Evolutionary conservation across 2,329 filamentous ascomycete genomes (phyloP).

Genomic region (Diaporthe citri): DNA sequence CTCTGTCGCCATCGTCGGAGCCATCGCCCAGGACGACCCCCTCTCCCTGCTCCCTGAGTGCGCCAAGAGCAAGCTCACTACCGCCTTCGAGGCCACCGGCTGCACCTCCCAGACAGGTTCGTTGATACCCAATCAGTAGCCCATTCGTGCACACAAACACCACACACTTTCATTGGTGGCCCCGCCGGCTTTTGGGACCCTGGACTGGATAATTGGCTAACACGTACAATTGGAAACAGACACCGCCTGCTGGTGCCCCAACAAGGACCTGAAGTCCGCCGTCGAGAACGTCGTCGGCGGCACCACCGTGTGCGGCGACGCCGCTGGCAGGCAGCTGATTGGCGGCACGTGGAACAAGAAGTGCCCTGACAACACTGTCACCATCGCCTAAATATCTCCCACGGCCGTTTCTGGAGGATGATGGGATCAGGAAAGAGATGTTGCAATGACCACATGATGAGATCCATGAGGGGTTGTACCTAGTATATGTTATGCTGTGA

Average conservation of each 20-base stretch:
- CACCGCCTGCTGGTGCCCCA: slow-evolving; percentile 16
- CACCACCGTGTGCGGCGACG: background rate
- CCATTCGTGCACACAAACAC: background rate
- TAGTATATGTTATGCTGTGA: background rate
- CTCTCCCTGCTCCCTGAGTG: background rate
- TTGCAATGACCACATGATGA: slow-evolving; percentile 20
- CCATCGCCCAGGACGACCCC: background rate
- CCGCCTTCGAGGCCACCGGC: slow-evolving; percentile 2
- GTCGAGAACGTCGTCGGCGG: background rate
- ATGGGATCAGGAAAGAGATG: background rate
- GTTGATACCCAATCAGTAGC: background rate
- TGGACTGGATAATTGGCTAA: background rate
- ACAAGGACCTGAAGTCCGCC: background rate
- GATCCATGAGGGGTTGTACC: background rate
- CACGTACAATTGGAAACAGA: background rate
- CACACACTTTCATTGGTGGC: background rate
- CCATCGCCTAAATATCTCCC: background rate
- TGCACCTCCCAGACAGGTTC: slow-evolving; percentile 20
- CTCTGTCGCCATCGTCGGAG: slow-evolving; percentile 5
- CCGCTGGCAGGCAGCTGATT: slow-evolving; percentile 7
- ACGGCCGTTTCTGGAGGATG: background rate
- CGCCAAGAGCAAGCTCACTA: slow-evolving; percentile 4
- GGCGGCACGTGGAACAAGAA: background rate
- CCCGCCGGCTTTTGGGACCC: fast-evolving
- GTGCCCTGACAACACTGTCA: slow-evolving; percentile 8